Percentiles rank a stretch among this genome's conserved stretches.
Conservation (phyloP, 169 alveolate genomes). For the Plasmodium sp. region DNA sequence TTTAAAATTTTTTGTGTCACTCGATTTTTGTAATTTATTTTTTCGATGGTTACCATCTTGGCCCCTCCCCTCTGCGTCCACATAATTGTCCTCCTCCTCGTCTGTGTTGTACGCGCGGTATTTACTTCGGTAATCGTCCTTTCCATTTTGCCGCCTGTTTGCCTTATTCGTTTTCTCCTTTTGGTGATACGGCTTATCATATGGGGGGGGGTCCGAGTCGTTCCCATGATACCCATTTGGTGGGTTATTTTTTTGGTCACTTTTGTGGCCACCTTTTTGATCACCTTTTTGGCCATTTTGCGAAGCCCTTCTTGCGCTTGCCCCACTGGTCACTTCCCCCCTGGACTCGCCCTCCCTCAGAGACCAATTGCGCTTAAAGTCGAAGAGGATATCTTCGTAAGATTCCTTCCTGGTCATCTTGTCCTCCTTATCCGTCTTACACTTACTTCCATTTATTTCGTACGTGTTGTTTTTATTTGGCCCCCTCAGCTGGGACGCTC, state of each 20-base stretch:
- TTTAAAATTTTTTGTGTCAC: not conserved
- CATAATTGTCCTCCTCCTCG: not conserved
- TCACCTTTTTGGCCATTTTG: not conserved
- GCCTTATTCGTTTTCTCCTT: slow-evolving; percentile 1
- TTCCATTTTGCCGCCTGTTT: not conserved
- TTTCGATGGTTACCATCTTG: not conserved
- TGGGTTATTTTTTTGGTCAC: not conserved
- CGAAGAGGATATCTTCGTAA: slow-evolving; percentile 28
- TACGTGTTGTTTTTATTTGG: slow-evolving; percentile 10
- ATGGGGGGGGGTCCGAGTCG: not conserved
- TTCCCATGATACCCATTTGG: not conserved
- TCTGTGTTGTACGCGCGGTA: not conserved
- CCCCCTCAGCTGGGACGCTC: not conserved
- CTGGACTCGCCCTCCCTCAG: not conserved
- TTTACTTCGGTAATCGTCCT: not conserved
- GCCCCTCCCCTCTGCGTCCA: not conserved
- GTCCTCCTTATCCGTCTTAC: not conserved
- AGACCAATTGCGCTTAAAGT: not conserved
- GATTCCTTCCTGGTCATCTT: slow-evolving; percentile 7
- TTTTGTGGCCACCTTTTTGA: not conserved
- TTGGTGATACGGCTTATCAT: not conserved
- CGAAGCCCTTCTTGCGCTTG: not conserved
- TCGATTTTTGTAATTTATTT: not conserved
- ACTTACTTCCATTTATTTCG: not conserved
- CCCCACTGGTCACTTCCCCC: not conserved